Percentiles rank a stretch among this genome's conserved stretches.
Conservation (phyloP, 139 green algal species). For the Nannochloris sp. region DNA sequence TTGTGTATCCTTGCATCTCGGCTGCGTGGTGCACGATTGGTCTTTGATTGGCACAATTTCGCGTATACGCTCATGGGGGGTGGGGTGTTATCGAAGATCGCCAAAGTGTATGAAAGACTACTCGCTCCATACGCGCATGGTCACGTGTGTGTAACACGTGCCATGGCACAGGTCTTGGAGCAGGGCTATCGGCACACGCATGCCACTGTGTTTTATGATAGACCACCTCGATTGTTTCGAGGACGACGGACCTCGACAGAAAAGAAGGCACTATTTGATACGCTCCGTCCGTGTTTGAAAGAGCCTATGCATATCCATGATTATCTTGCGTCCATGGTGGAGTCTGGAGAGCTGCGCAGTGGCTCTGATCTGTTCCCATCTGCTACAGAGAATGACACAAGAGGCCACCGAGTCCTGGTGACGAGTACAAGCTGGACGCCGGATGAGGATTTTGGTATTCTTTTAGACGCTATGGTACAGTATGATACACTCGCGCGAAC, state of each 20-base stretch:
- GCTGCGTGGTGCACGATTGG: constrained; percentile 48
- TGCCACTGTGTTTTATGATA: constrained; percentile 83
- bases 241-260: no score
- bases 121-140: constrained; percentile 38
- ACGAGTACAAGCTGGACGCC: constrained; percentile 94
- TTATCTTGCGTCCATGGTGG: constrained; percentile 8
- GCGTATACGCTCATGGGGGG: constrained; percentile 75
- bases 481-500: constrained; percentile 16
- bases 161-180: constrained; percentile 72
- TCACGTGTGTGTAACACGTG: constrained; percentile 78
- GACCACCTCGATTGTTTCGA: constrained; percentile 32
- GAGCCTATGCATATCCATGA: constrained; percentile 24
- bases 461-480: constrained; percentile 60
- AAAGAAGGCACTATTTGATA: no score
- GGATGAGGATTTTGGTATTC: constrained; percentile 93
- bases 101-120: constrained; percentile 47
- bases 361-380: background rate
- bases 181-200: constrained; percentile 48
- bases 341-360: constrained; percentile 22
- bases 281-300: no score
- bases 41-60: constrained; percentile 98
- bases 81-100: constrained; percentile 51
- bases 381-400: constrained; percentile 4
- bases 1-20: constrained; percentile 56
- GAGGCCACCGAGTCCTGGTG: constrained; percentile 74